phyloP scores from a whole-genome alignment of 805 yeast genomes.

The Cyberlindnera petersonii region DNA sequence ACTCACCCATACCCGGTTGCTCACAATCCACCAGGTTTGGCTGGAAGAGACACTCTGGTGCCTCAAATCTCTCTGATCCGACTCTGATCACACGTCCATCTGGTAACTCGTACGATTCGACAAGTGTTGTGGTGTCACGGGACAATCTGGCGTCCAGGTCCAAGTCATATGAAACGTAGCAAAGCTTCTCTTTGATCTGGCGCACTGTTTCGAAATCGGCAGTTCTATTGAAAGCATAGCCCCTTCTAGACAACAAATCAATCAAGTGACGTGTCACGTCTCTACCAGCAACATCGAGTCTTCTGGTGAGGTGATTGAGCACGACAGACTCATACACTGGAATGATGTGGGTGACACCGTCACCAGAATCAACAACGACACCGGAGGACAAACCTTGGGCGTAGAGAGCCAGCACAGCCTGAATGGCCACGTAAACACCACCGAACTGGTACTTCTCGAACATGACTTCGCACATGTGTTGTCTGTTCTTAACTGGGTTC shows the following conservation, averaged over 20 bases:
- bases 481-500: conserved; percentile 89
- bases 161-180: conserved; percentile 93
- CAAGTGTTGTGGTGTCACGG: conserved; percentile 92
- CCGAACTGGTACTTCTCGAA: conserved; percentile 87
- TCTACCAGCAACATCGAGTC: conserved; percentile 96
- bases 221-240: conserved; percentile 96
- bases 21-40: conserved; percentile 93
- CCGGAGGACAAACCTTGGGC: conserved; percentile 97
- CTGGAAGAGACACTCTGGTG: conserved; percentile 96
- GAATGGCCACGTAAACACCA: conserved; percentile 93
- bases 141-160: conserved; percentile 84
- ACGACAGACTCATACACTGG: conserved; percentile 98
- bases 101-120: conserved; percentile 88
- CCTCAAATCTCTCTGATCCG: conserved; percentile 94
- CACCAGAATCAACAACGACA: conserved; percentile 98
- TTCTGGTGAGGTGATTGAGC: conserved; percentile 85
- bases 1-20: conserved; percentile 95
- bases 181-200: conserved; percentile 92
- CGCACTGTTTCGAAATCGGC: conserved; percentile 99
- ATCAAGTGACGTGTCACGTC: conserved; percentile 97
- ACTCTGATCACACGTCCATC: conserved; percentile 93
- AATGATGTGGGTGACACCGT: conserved; percentile 97
- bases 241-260: conserved; percentile 86
- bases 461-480: conserved; percentile 88
- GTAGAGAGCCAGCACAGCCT: conserved; percentile 95